Percentiles rank a stretch among this genome's conserved stretches.
These are phyloP conservation scores for Euphrasia arctica DNA, from an alignment of 305 asterid species.

Conservation along the genomic window DNA sequence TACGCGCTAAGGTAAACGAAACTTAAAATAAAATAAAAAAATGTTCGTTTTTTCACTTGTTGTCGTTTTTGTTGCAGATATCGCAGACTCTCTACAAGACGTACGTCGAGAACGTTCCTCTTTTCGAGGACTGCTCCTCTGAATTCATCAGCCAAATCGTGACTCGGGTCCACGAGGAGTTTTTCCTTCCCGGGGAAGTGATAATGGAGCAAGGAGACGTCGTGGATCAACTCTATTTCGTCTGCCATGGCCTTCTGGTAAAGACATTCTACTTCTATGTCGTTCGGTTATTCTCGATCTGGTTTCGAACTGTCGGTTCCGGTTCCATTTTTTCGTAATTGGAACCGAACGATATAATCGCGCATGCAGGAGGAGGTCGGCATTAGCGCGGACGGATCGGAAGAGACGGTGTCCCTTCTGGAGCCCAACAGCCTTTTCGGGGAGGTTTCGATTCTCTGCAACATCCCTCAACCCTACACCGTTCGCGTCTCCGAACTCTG, in stretches of 20 bases:
- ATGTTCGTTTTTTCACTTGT: too few species aligned
- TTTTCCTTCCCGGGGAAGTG: constrained; percentile 91
- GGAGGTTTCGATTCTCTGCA: constrained; percentile 76
- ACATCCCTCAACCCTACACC: constrained; percentile 91
- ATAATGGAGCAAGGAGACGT: constrained; percentile 77
- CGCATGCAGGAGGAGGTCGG: constrained; percentile 67
- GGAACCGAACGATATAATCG: too few species aligned
- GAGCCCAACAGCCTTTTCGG: constrained; percentile 72
- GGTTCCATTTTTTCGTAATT: too few species aligned
- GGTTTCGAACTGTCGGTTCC: too few species aligned
- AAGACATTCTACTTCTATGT: neutral
- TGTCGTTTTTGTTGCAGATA: constrained; percentile 52
- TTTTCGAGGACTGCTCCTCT: constrained; percentile 72
- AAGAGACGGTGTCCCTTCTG: constrained; percentile 56
- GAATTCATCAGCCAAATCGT: constrained; percentile 88
- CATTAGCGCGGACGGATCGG: constrained; percentile 58
- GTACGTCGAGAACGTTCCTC: constrained; percentile 56
- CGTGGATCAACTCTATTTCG: constrained; percentile 84
- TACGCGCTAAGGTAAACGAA: constrained; percentile 90
- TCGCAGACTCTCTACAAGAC: constrained; percentile 64
- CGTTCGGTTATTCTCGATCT: too few species aligned
- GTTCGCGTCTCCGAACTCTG: constrained; percentile 81
- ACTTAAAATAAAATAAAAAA: too few species aligned
- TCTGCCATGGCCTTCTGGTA: constrained; percentile 74
- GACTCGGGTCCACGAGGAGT: constrained; percentile 82